Evolutionary conservation across 2,329 filamentous ascomycete species (phyloP).

Genomic region (Bipolaris bicolor): DNA sequence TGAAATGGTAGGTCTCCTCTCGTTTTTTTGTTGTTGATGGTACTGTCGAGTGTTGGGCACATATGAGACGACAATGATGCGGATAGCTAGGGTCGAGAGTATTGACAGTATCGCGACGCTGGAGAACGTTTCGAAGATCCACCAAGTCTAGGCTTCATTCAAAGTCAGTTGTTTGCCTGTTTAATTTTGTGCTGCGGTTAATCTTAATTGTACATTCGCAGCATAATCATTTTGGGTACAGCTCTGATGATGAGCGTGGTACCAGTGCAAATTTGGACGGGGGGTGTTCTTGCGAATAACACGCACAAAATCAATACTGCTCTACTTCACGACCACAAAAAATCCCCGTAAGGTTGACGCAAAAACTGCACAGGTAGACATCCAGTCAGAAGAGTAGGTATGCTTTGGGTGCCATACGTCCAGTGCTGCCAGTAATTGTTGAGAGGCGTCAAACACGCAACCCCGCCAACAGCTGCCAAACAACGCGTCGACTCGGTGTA

Average conservation of each 20-base stretch:
- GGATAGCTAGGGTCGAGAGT: no score
- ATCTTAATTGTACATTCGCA: no score
- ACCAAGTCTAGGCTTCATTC: not conserved
- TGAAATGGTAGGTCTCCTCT: no score
- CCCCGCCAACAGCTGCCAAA: not conserved
- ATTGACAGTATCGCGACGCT: no score
- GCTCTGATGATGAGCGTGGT: not conserved
- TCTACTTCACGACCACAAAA: not conserved
- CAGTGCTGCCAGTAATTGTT: not conserved
- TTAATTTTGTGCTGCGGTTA: not conserved
- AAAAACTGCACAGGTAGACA: no score
- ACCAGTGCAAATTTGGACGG: not conserved
- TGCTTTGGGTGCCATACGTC: not conserved
- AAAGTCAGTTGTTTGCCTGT: no score
- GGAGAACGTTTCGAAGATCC: no score
- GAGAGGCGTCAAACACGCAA: constrained; percentile 1
- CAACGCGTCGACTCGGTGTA: constrained; percentile 3
- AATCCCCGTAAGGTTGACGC: no score
- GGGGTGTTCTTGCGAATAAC: not conserved
- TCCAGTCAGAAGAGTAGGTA: not conserved
- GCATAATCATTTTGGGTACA: not conserved
- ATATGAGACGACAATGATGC: no score
- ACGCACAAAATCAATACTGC: not conserved
- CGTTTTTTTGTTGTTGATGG: no score
- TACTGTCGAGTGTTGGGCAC: no score